Base-by-base conservation (phyloP, 1,139 yeast species). In the Hyphopichia pseudoburtonii region DNA sequence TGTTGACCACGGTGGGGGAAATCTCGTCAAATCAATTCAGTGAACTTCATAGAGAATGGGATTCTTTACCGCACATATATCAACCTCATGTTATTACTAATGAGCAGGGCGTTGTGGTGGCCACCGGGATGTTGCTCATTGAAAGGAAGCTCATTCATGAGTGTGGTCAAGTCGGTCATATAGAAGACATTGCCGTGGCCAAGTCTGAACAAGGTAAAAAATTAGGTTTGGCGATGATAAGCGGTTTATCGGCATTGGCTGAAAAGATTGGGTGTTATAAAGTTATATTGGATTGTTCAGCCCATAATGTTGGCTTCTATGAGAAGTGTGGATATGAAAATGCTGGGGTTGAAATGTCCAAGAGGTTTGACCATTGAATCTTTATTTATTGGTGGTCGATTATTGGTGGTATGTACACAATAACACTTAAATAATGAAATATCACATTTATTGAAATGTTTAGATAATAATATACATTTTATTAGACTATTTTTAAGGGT, bases 131-230 rank as follows among this genome's bases (percentile, higher is more conserved):
- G 74, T 56, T 70, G 26, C 46, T 70, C 10, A 60, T 85, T 14
- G 94, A 85, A 51, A 66, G 64, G 36, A 85, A 85, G 51, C 50
- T 81, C 41, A 81, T 84, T 35, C 97, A 90, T 57, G 78, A 70
- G 34, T 82, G 94, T 58, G 95, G 96, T 0, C 61, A 71, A 37
- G 95, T 88, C 10, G 98, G 97, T 4, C 98, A 92, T 62, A 85
- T 92, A 44, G 98, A 92, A 57, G 98, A 92, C 57, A 90, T 92
- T 42, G 86, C 97, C 1, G 96, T 92, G 5, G 76, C 80, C 24
- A 60, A 62, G 26, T 64, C 73, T 12, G 88, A 86, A 57, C 97
- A 90, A 54, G 98, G 98, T 7, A 82, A 83, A 57, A 78, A 79
- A 48, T 66, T 92, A 37, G 98, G 98, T 0, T 64, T 72, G 48